A percentile compares a stretch with the other conserved stretches of the same genome.
These are phyloP conservation scores for Parastagonospora avenae DNA, from an alignment of 2,329 filamentous ascomycete species.

Conservation along the genomic window DNA sequence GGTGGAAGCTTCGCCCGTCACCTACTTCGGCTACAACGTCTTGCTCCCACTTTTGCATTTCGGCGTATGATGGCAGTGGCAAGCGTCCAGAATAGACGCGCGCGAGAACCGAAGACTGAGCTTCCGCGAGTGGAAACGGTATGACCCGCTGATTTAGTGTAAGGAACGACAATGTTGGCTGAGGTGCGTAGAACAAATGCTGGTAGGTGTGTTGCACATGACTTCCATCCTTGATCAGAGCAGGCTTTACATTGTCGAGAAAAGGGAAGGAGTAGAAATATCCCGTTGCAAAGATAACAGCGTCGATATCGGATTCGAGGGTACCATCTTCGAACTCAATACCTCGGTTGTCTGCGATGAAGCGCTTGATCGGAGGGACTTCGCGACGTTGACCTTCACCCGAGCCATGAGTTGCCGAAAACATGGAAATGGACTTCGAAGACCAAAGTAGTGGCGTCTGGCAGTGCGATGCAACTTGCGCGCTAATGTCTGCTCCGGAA, in stretches of 20 bases:
- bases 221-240: constrained; percentile 70
- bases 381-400: constrained; percentile 60
- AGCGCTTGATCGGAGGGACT: constrained; percentile 59
- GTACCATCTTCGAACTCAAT: constrained; percentile 71
- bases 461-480: constrained; percentile 71
- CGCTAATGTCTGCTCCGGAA: constrained; percentile 81
- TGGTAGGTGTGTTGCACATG: constrained; percentile 75
- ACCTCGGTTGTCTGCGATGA: constrained; percentile 62
- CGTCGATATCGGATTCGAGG: constrained; percentile 71
- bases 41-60: constrained; percentile 74
- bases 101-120: constrained; percentile 76
- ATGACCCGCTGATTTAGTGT: constrained; percentile 80
- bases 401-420: constrained; percentile 16
- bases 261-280: constrained; percentile 89
- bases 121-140: constrained; percentile 82
- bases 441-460: constrained; percentile 62
- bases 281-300: constrained; percentile 84
- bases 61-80: constrained; percentile 62
- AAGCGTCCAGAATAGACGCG: constrained; percentile 77
- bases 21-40: constrained; percentile 51
- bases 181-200: constrained; percentile 75
- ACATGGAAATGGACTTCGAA: constrained; percentile 17
- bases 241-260: constrained; percentile 58
- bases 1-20: constrained; percentile 58
- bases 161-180: constrained; percentile 80